These are phyloP conservation scores for Styphnolobium japonicum DNA, from an alignment of 306 rosid species.

Conservation along the genomic window DNA sequence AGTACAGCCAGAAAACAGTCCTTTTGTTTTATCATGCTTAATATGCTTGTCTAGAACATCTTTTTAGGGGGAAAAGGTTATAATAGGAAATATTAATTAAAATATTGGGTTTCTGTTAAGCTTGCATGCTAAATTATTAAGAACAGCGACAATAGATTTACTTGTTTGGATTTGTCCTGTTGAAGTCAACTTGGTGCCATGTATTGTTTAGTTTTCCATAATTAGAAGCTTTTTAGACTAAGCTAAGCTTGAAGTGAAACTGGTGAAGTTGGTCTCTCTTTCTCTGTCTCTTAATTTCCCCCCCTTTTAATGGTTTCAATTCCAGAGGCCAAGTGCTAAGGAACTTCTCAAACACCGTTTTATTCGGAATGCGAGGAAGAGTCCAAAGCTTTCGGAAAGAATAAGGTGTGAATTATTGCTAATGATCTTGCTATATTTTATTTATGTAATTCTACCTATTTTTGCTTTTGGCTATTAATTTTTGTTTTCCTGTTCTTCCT, in stretches of 20 bases:
- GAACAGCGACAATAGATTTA: background rate
- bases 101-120: background rate
- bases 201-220: background rate
- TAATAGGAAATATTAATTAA: background rate
- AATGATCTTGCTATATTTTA: slow-evolving; percentile 15
- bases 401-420: slow-evolving; percentile 60
- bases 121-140: slow-evolving; percentile 5
- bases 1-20: background rate
- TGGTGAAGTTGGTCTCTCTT: slow-evolving; percentile 21
- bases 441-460: slow-evolving; percentile 14
- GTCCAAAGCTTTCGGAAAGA: slow-evolving; percentile 88
- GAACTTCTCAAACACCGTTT: slow-evolving; percentile 93
- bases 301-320: slow-evolving; percentile 28
- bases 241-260: slow-evolving; percentile 9
- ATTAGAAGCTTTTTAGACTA: slow-evolving; percentile 9
- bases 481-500: background rate
- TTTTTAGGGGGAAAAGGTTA: background rate
- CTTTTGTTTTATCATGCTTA: background rate
- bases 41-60: background rate
- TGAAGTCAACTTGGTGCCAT: slow-evolving; percentile 5
- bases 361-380: slow-evolving; percentile 85
- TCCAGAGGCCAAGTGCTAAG: slow-evolving; percentile 96
- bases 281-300: slow-evolving; percentile 19
- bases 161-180: background rate
- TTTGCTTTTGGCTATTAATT: background rate